Evolutionary conservation across 2,329 filamentous ascomycete genomes (phyloP).

Genomic region (Alternaria atra): DNA sequence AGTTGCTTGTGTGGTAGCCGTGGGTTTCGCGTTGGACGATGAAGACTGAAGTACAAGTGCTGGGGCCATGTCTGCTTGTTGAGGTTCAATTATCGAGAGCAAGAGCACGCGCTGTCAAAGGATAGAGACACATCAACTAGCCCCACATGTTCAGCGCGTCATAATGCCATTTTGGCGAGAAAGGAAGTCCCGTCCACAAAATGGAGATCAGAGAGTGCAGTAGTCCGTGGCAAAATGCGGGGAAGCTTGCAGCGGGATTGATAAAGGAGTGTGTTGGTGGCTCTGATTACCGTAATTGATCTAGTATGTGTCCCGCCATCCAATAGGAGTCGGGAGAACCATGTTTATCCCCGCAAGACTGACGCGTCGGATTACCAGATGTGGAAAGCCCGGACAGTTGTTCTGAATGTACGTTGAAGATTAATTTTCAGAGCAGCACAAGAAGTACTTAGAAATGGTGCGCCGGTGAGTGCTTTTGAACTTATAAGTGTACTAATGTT

Average conservation of each 20-base stretch:
- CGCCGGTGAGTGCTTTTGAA: neutral
- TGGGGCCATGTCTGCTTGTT: conserved; percentile 16
- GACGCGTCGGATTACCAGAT: conserved; percentile 15
- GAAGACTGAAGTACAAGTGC: neutral
- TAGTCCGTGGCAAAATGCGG: conserved; percentile 16
- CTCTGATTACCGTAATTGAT: conserved; percentile 21
- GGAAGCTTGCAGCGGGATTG: conserved; percentile 1
- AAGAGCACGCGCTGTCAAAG: neutral
- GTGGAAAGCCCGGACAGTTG: conserved; percentile 4
- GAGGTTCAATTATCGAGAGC: neutral
- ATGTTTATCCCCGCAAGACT: neutral
- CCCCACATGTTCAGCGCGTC: conserved; percentile 7
- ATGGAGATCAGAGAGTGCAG: neutral
- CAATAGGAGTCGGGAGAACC: conserved; percentile 7
- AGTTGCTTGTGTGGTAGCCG: conserved; percentile 18
- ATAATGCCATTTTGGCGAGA: neutral
- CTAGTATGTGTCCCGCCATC: neutral
- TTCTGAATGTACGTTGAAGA: neutral
- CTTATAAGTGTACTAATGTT: neutral
- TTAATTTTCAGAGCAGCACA: neutral
- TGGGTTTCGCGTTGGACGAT: conserved; percentile 18
- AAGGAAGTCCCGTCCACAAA: neutral
- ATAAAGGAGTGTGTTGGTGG: conserved; percentile 12
- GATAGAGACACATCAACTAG: neutral
- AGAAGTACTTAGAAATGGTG: neutral